Base-by-base conservation (phyloP, 2,329 filamentous ascomycete genomes). In the Pezicula radicicola region DNA sequence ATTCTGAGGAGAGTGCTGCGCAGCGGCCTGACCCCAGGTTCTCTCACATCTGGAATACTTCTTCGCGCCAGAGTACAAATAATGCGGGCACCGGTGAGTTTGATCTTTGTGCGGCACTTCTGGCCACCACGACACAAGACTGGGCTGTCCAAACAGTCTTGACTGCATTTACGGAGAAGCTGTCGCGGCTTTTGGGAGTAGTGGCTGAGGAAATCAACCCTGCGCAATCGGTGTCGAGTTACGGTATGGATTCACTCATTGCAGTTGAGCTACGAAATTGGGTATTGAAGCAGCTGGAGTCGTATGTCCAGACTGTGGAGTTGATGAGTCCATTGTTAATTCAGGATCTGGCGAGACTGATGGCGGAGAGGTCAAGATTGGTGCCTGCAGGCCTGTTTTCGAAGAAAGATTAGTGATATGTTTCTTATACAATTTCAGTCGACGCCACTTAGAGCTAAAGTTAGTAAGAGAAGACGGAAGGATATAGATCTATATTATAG, bases 171-270 rank as follows among this genome's bases (percentile, higher is more conserved):
- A 70, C 74, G 12, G 65, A 69, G 52, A 77, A 76, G 63, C 65
- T 77, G 4, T 70, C 75, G 0, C 66, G 68, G 1, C 68, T 75
- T 13, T 70, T 78, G 53, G 72, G 75, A 66, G 71, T 76, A 59
- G 71, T 72, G 42, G 51, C 66, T 3, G 71, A 75, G 36, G 74
- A 76, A 49, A 66, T 77, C 50, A 74, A 77, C 55, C 64, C 69
- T 49, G 70, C 67, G 3, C 70, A 59, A 45, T 73, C 61, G 47
- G 65, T 65, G 73, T 78, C 50, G 75, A 70, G 70, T 3, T 78
- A 77, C 46, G 77, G 76, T 1, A 71, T 79, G 4, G 77, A 80
- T 63, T 79, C 75, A 1, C 67, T 80, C 9, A 72, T 78, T 6
- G 76, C 76, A 3, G 74, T 79, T 19, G 73, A 73, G 7, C 65